Percentiles rank a stretch among this genome's conserved stretches.
phyloP scores from a whole-genome alignment of 225 moss, liverwort and hornwort genomes.

The Pseudoscleropodium purum region DNA sequence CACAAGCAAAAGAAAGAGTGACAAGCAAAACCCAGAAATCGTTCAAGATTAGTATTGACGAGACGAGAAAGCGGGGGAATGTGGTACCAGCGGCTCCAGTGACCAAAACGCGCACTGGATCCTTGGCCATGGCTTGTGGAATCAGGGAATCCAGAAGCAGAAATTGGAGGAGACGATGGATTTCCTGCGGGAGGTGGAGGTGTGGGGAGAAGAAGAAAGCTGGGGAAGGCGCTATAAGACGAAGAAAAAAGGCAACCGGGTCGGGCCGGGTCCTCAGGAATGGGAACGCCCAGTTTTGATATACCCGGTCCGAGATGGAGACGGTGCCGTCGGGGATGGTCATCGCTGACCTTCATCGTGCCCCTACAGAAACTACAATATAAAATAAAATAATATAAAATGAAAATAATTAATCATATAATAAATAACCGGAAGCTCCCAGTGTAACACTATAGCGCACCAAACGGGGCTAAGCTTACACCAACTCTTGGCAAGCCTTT shows the following conservation, averaged over 20 bases:
- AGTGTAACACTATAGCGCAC: not conserved
- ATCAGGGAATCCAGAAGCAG: not conserved
- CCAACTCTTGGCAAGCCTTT: accelerated
- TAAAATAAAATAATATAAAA: not conserved
- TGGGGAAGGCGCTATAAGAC: not conserved
- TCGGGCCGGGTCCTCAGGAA: not conserved
- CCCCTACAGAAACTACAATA: not conserved
- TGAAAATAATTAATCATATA: too few relatives aligned
- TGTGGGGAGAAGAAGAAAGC: not conserved
- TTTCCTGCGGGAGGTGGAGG: not conserved
- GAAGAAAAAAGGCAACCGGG: not conserved
- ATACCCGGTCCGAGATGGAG: not conserved
- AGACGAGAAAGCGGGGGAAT: not conserved
- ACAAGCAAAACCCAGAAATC: not conserved
- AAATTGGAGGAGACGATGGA: not conserved
- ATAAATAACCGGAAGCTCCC: not conserved
- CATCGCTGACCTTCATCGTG: not conserved
- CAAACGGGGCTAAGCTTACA: accelerated
- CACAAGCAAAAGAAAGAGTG: not conserved
- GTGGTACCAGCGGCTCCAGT: constrained; percentile 86
- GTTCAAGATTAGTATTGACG: not conserved
- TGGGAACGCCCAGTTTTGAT: not conserved
- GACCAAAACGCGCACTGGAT: constrained; percentile 86
- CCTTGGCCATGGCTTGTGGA: constrained; percentile 57
- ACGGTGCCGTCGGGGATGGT: constrained; percentile 1